Evolutionary conservation across 192 early-diverging fungal genomes (phyloP), one percentile per base, ranked within the genome.

Genomic region (Geranomyces variabilis): DNA sequence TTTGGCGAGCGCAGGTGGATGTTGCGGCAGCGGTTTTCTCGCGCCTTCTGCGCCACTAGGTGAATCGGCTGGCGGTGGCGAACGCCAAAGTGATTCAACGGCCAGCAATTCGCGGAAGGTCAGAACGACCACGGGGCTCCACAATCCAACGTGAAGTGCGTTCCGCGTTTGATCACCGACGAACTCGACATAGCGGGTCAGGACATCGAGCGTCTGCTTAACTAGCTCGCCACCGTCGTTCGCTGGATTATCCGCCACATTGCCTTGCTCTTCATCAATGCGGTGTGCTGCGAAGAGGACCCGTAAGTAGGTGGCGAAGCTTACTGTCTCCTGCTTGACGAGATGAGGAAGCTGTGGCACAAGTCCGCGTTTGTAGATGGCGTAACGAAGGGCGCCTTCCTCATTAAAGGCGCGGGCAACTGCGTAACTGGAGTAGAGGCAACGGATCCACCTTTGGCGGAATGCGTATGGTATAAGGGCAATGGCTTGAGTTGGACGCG

Each of bases 271-370:
- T 19, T 64, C 63, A 13, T 29, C 63, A 29, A 64, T 31, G 33
- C 76, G 75, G 57, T 85, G 81, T 17, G 74, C 74, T 1, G 76
- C 79, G 75, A 86, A 86, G 29, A 86, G 71, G n/a, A 86, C 58
- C 14, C 69, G 56, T 17, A 86, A 66, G 45, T 81, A 81, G 19
- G 76, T 77, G 6, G 73, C 70, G 26, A 84, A 55, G 45, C 75
- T 69, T 34, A 81, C 76, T 19, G 94, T 93, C 78, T 97, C 96
- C 75, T 95, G 94, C 70, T 93, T 95, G 28, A 96, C 84, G 48
- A 97, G 68, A 63, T 95, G 95, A 21, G 96, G 96, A 67, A 96
- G 73, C 46, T 94, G 93, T 21, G 92, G 89, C 86, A 95, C 94
- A 29, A 93, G 92, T 14, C 94, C 93, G 43, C 86, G 86, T 75